These are phyloP conservation scores for Entomortierella lignicola DNA, from an alignment of 192 early-diverging fungal species.

Conservation along the genomic window DNA sequence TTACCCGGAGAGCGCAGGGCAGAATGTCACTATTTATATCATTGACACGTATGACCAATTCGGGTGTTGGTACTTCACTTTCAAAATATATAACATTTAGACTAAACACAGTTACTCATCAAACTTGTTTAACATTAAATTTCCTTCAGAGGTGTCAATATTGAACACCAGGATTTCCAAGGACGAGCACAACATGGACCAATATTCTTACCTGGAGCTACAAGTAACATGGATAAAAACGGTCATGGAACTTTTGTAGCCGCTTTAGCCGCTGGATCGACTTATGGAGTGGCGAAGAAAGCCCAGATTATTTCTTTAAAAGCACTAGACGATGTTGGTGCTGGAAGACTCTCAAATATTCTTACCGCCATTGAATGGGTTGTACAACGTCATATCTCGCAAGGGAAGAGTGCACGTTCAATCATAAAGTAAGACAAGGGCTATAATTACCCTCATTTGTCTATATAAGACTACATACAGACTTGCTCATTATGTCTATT, in stretches of 20 bases:
- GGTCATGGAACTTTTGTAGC: constrained; percentile 75
- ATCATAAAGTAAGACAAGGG: constrained; percentile 56
- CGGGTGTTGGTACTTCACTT: background rate
- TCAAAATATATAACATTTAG: background rate
- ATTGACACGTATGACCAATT: constrained; percentile 44
- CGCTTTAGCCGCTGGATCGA: constrained; percentile 61
- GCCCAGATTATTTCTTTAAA: constrained; percentile 66
- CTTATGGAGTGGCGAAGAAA: constrained; percentile 70
- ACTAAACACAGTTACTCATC: too few relatives aligned
- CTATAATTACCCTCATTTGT: background rate
- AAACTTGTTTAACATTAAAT: too few relatives aligned
- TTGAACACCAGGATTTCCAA: constrained; percentile 59
- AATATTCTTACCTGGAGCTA: constrained; percentile 50
- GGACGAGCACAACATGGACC: constrained; percentile 62
- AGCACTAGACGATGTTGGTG: constrained; percentile 60
- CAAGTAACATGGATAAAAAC: constrained; percentile 53
- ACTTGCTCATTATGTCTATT: too few relatives aligned
- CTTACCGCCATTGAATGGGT: constrained; percentile 65
- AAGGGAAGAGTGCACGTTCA: constrained; percentile 26
- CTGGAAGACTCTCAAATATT: constrained; percentile 60
- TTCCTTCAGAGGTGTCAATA: constrained; percentile 56
- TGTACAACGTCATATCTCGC: constrained; percentile 53
- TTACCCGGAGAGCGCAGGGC: constrained; percentile 37
- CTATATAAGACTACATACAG: too few relatives aligned
- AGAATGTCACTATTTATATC: constrained; percentile 49